Evolutionary conservation across 2,329 filamentous ascomycete species (phyloP), one percentile per base, ranked within the genome.

Genomic region (Diaporthe helianthi): DNA sequence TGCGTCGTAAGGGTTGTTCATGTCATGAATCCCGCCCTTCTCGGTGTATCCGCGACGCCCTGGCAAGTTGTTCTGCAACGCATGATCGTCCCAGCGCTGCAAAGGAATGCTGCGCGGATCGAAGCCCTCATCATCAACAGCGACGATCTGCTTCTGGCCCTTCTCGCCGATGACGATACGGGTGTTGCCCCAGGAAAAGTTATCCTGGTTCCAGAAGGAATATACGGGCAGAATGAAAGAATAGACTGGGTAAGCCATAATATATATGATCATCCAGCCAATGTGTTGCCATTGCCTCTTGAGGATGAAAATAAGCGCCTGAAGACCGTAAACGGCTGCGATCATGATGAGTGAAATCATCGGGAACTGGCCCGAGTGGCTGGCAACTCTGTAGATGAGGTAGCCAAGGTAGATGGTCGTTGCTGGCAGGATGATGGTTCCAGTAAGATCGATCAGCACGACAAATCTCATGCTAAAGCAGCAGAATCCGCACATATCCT

Each of bases 171-270:
- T 92, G 74, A 99, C 96, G 73, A 99, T 90, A 87, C 96, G 94
- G 1, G 96, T 99, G 83, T 96, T 98, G 86, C 96, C 96, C 96
- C 96, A 99, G 2, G 91, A 91, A 86, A 99, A 99, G 82, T 99
- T 95, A 81, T 99, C 96, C 80, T 98, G 94, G 82, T 98, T 97
- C 96, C 96, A 99, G 90, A 99, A 99, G 0, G 95, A 97, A 84
- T 98, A 99, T 72, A 99, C 83, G 0, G 96, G 96, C 15, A 99
- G 87, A 72, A 97, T 78, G 76, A 99, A 93, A 4, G 92, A 96
- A 84, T 95, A 98, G 75, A 99, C 92, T 0, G 96, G 96, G 84
- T 92, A 98, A 3, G 96, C 96, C n/a, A 97, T 75, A 72, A 99
- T 87, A 82, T 99, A 99, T 78, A 99, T 98, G 73, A 99, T 91